These are phyloP conservation scores for Phaffia tasmanica DNA, from an alignment of 768 basidiomycete species.

Conservation along the genomic window DNA sequence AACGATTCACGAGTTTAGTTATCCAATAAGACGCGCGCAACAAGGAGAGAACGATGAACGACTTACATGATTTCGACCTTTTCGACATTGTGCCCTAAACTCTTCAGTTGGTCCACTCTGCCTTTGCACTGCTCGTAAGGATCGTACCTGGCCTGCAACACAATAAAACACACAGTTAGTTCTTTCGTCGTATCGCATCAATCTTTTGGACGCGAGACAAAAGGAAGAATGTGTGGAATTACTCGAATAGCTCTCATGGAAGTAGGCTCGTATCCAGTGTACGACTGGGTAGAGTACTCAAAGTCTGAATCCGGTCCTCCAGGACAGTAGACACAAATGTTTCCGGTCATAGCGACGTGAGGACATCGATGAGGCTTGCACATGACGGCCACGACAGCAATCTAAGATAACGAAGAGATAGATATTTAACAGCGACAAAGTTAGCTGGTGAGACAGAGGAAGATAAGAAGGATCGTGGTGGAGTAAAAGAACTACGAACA, in stretches of 20 bases:
- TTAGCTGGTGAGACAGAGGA: neutral
- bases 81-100: constrained; percentile 91
- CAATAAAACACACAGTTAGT: too few relatives aligned
- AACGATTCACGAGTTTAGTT: neutral
- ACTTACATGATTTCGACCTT: constrained; percentile 55
- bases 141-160: constrained; percentile 50
- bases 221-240: constrained; percentile 26
- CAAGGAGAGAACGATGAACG: neutral
- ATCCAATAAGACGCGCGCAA: neutral
- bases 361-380: constrained; percentile 99
- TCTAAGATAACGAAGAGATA: constrained; percentile 44
- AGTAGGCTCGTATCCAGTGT: constrained; percentile 91
- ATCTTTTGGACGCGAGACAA: too few relatives aligned
- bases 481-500: neutral
- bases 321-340: constrained; percentile 98
- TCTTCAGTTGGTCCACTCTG: constrained; percentile 87
- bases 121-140: constrained; percentile 96
- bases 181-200: too few relatives aligned
- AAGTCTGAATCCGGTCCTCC: constrained; percentile 99
- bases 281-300: constrained; percentile 84
- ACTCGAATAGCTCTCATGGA: constrained; percentile 98
- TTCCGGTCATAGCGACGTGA: constrained; percentile 99
- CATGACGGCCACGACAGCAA: constrained; percentile 99
- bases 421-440: neutral
- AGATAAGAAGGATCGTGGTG: neutral